phyloP scores from a whole-genome alignment of 768 basidiomycete species.

The Chalciporus sphaerocephalus region DNA sequence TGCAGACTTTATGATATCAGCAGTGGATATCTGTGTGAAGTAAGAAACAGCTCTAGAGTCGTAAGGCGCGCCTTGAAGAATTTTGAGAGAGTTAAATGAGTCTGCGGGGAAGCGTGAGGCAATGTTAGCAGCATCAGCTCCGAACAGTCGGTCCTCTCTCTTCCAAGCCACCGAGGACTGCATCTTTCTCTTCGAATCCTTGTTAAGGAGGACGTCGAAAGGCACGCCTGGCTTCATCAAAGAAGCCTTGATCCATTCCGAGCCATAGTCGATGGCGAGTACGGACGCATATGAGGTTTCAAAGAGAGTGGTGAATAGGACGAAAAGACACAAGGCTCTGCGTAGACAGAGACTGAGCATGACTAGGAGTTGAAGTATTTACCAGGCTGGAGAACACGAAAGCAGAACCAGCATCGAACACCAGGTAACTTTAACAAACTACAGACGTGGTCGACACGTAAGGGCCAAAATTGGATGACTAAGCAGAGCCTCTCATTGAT shows the following conservation, averaged over 20 bases:
- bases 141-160: conserved; percentile 83
- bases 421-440: not conserved
- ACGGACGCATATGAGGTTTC: conserved; percentile 61
- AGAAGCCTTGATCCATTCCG: conserved; percentile 96
- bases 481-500: no score
- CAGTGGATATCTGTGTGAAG: conserved; percentile 52
- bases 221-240: conserved; percentile 91
- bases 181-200: conserved; percentile 96
- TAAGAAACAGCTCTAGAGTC: conserved; percentile 56
- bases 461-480: conserved; percentile 13
- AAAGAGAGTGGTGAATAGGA: conserved; percentile 21
- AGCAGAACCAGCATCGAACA: conserved; percentile 12
- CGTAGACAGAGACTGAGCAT: conserved; percentile 25
- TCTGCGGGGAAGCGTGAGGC: conserved; percentile 89
- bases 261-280: conserved; percentile 96
- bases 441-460: conserved; percentile 26
- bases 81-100: conserved; percentile 82
- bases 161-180: conserved; percentile 90
- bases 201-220: conserved; percentile 94
- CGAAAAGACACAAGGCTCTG: conserved; percentile 24
- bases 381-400: conserved; percentile 10
- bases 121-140: conserved; percentile 81
- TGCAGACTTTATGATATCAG: conserved; percentile 47
- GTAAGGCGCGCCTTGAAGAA: conserved; percentile 68
- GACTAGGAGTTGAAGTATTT: conserved; percentile 9